phyloP scores from a whole-genome alignment of 2,329 filamentous ascomycete species.

The Pseudogymnoascus sp. region DNA sequence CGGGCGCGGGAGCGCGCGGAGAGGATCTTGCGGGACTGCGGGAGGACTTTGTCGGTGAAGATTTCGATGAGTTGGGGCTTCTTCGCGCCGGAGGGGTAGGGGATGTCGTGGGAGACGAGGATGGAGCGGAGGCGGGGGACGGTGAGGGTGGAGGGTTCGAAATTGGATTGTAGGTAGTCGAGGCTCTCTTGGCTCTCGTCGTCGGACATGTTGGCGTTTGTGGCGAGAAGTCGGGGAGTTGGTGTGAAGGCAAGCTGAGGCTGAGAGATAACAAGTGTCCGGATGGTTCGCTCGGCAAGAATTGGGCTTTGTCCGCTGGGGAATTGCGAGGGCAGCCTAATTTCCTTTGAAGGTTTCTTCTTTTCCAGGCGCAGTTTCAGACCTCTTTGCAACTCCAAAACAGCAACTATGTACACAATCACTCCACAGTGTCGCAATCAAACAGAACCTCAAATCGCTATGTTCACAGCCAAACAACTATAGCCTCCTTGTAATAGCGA shows the following conservation, averaged over 20 bases:
- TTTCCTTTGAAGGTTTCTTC: not conserved
- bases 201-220: not conserved
- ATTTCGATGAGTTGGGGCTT: constrained; percentile 81
- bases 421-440: not conserved
- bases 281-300: not conserved
- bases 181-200: constrained; percentile 40
- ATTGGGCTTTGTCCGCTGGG: not conserved
- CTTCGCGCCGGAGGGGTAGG: constrained; percentile 83
- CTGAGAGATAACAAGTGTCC: not conserved
- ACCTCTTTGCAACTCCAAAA: not conserved
- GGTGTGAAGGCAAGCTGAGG: not conserved
- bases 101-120: constrained; percentile 77
- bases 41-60: constrained; percentile 69
- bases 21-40: constrained; percentile 70
- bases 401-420: not conserved
- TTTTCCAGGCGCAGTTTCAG: not conserved
- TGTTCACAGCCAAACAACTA: not conserved
- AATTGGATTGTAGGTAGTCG: constrained; percentile 79
- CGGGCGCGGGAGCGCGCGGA: constrained; percentile 69
- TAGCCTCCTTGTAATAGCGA: not conserved
- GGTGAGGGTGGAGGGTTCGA: constrained; percentile 76
- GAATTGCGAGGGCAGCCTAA: not conserved
- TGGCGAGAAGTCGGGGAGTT: not conserved
- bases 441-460: not conserved
- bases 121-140: constrained; percentile 85